These are phyloP conservation scores for Chalciporus sp. DNA, from an alignment of 1,284 basidiomycete genomes.

Conservation along the genomic window DNA sequence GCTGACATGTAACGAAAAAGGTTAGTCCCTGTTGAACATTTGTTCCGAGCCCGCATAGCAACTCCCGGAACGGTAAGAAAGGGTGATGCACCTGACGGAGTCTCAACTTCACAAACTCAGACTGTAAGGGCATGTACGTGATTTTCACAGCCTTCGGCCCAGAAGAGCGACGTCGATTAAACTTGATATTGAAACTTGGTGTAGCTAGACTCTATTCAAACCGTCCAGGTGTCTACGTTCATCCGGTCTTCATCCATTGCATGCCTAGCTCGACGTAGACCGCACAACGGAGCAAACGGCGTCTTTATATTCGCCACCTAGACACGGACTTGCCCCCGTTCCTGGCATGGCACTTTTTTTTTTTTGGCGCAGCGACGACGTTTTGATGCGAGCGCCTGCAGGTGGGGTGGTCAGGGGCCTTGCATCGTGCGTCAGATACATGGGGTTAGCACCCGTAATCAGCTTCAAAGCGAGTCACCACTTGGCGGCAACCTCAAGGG, in stretches of 20 bases:
- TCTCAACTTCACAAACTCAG: constrained; percentile 16
- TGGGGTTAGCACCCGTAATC: not conserved
- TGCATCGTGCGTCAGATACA: not conserved
- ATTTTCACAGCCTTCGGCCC: not conserved
- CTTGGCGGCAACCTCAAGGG: too few relatives aligned
- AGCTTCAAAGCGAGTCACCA: not conserved
- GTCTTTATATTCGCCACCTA: not conserved
- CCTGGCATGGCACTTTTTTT: constrained; percentile 20
- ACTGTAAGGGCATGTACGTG: not conserved
- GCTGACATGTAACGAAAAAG: constrained; percentile 35
- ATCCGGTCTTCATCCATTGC: too few relatives aligned
- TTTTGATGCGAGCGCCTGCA: constrained; percentile 22
- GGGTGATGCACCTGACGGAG: constrained; percentile 20
- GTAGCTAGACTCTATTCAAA: too few relatives aligned
- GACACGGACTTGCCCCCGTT: constrained; percentile 3
- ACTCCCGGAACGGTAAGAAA: constrained; percentile 24
- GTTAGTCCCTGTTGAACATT: constrained; percentile 20
- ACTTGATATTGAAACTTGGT: too few relatives aligned
- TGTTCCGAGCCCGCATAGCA: constrained; percentile 34
- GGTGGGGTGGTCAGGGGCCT: not conserved
- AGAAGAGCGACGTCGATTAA: too few relatives aligned
- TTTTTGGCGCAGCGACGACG: constrained; percentile 18
- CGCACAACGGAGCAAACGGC: not conserved
- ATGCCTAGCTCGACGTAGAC: too few relatives aligned
- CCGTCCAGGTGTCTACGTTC: too few relatives aligned